These are phyloP conservation scores for Stephania cephalantha DNA, from an alignment of 164 flowering plant genomes.

Conservation along the genomic window DNA sequence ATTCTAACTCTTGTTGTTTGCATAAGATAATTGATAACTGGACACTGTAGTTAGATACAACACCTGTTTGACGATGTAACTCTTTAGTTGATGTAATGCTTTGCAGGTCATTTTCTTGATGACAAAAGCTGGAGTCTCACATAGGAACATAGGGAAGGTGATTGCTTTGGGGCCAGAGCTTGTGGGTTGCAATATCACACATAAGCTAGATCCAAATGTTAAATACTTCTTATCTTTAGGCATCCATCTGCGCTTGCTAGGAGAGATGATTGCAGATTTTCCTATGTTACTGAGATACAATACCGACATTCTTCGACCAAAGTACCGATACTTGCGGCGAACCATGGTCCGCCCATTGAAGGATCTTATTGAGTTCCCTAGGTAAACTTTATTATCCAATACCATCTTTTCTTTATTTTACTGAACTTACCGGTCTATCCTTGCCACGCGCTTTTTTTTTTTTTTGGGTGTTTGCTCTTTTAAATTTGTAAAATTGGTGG, in stretches of 20 bases:
- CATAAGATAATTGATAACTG: neutral
- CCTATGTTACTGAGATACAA: constrained; percentile 82
- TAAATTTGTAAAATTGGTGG: no score
- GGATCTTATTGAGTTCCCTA: constrained; percentile 89
- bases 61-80: neutral
- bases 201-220: constrained; percentile 69
- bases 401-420: neutral
- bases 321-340: constrained; percentile 75
- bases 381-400: constrained; percentile 31
- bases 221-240: constrained; percentile 90
- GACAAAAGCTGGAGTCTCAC: constrained; percentile 73
- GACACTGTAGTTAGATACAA: neutral
- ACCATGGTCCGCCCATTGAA: constrained; percentile 78
- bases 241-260: constrained; percentile 42
- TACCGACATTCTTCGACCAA: constrained; percentile 71
- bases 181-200: constrained; percentile 68
- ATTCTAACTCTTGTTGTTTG: no score
- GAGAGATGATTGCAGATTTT: constrained; percentile 88
- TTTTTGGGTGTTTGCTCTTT: neutral
- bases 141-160: constrained; percentile 70
- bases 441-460: neutral
- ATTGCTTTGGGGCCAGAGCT: constrained; percentile 85
- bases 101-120: constrained; percentile 80
- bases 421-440: neutral
- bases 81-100: neutral